Evolutionary conservation across 2,329 filamentous ascomycete genomes (phyloP).

Genomic region (Phyllosticta citriasiana): DNA sequence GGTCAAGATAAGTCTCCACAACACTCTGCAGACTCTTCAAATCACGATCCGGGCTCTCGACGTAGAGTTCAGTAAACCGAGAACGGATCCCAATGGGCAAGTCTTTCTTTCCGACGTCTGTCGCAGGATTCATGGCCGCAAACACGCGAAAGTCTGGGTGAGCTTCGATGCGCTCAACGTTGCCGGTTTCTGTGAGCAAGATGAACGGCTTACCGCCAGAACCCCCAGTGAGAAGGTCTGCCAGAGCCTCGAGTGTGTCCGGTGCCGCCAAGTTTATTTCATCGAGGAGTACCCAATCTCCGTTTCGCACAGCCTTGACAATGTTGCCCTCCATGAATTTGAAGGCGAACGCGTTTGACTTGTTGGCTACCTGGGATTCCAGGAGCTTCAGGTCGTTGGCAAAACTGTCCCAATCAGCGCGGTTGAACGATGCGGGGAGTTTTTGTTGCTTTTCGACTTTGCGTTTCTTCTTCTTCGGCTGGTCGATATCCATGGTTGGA

Average conservation of each 20-base stretch:
- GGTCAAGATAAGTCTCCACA: conserved; percentile 76
- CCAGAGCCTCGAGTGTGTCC: conserved; percentile 88
- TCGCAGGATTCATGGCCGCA: conserved; percentile 97
- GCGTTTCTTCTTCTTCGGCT: conserved; percentile 56
- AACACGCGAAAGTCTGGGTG: conserved; percentile 94
- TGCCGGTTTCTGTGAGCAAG: conserved; percentile 83
- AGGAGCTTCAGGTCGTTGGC: conserved; percentile 64
- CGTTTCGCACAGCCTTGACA: conserved; percentile 88
- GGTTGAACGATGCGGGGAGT: conserved; percentile 35
- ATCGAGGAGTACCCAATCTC: conserved; percentile 93
- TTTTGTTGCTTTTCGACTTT: conserved; percentile 46
- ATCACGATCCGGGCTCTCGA: conserved; percentile 80
- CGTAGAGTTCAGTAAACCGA: conserved; percentile 91
- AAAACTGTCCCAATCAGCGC: conserved; percentile 74
- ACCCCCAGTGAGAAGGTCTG: conserved; percentile 71
- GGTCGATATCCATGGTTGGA: conserved; percentile 11
- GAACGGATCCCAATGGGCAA: conserved; percentile 80
- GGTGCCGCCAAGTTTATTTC: conserved; percentile 95
- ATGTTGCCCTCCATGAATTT: conserved; percentile 94
- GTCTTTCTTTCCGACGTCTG: conserved; percentile 93
- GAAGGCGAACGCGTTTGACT: conserved; percentile 75
- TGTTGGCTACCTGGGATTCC: conserved; percentile 64
- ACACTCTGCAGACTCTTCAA: conserved; percentile 79
- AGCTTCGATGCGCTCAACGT: conserved; percentile 79
- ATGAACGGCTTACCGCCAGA: conserved; percentile 66